Conservation (phyloP, 805 yeast species). For the Candida ulmi region DNA sequence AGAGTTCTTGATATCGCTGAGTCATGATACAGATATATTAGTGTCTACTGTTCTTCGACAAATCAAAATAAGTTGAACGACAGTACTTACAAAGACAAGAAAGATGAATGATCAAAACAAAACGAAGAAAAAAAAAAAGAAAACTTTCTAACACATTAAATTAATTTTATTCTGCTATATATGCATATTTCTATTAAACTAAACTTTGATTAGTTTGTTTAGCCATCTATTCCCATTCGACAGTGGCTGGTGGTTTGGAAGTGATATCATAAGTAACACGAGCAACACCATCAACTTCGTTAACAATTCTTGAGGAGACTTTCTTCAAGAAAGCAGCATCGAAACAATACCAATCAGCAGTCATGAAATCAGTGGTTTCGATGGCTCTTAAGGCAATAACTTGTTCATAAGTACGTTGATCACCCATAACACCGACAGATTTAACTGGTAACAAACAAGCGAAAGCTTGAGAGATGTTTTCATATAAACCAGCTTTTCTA, state of each 20-base stretch:
- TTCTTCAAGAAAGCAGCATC: conserved; percentile 88
- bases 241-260: conserved; percentile 99
- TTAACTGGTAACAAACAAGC: conserved; percentile 96
- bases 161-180: background rate
- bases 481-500: conserved; percentile 85
- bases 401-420: conserved; percentile 98
- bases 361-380: conserved; percentile 97
- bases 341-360: conserved; percentile 98
- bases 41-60: conserved; percentile 51
- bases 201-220: too few species aligned
- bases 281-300: conserved; percentile 98
- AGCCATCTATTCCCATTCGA: conserved; percentile 85
- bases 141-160: background rate
- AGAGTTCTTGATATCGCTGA: conserved; percentile 45
- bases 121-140: background rate
- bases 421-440: conserved; percentile 99
- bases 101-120: background rate
- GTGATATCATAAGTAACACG: conserved; percentile 98
- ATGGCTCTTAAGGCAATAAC: conserved; percentile 98
- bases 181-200: too few species aligned
- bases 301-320: conserved; percentile 93
- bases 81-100: too few species aligned
- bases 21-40: conserved; percentile 62
- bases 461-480: conserved; percentile 93
- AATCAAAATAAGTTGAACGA: background rate